Evolutionary conservation across 2,329 filamentous ascomycete species (phyloP), one percentile per base, ranked within the genome.

Genomic region (Tolypocladium endophyticum): DNA sequence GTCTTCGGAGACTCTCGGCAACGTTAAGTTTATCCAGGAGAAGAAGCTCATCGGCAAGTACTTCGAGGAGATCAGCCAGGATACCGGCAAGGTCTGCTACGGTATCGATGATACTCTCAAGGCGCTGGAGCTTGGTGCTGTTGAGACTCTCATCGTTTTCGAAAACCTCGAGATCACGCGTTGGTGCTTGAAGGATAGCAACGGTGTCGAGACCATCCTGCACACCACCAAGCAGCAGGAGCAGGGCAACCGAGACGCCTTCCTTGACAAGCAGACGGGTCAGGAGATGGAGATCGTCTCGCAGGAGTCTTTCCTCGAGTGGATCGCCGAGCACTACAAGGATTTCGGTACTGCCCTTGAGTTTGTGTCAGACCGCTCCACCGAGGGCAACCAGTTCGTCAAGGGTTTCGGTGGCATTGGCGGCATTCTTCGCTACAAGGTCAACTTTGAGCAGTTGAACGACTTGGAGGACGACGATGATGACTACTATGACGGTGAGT

Each of bases 21-120:
- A 97, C 73, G 94, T 99, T 84, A 99, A 99, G 79, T 99, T 99
- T 76, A 97, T 99, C 74, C 94, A 99, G 78, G 94, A 99, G 84
- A 99, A 99, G 88, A 99, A 97, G 81, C 86, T 99, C 64, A 99
- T 99, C 71, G 93, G 93, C 74, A 92, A 90, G 73, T 99, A 99
- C 82, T 99, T 99, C 70, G 92, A 99, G 74, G 93, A 99, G 77
- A 97, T 99, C 71, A 96, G 91, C 74, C 92, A 96, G 77, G 94
- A 99, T 72, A 96, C 89, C 58, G 94, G 94, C 67, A 94, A 92
- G 72, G 87, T 99, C 67, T 99, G 94, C 81, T 99, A 99, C 75
- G 92, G 94, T 81, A 88, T 99, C 63, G 94, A 97, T 1, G 95
- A 99, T 73, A 99, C 94, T 20, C 82, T 99, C 70, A 97, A 97